Base-by-base conservation (phyloP, 305 asterid species). In the Rubia balearica region DNA sequence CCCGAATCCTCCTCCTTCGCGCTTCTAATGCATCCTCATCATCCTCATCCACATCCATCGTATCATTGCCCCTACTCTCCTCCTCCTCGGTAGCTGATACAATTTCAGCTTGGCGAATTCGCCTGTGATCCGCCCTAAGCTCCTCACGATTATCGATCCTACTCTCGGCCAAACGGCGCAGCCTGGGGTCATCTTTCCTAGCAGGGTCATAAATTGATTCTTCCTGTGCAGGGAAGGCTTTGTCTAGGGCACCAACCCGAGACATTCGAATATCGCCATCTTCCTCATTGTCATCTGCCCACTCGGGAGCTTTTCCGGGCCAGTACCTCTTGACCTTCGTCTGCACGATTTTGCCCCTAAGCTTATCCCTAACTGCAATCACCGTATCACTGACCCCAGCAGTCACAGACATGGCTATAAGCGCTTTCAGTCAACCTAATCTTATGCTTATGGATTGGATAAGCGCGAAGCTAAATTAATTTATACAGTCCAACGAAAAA, bases 231-330 rank as follows among this genome's bases (percentile, higher is more conserved):
- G 91, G 97, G 66, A 90, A 88, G 0, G 88, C 96, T 73, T 78
- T 84, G 76, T 90, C 97, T 9, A 90, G 87, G 48, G 85, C 88
- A 41, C 82, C 84, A 2, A 82, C 71, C 85, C 84, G 83, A 21
- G 87, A 61, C 85, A 79, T 83, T 73, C 82, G 78, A 70, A 91
- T 81, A 71, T 89, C 96, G 38, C 87, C 95, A 64, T 81, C 95
- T 75, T 91, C 96, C 24, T 94, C 96, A 61, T 65, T 77, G 62
- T 89, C 96, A 62, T 89, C 96, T 0, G 96, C 96, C 97, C 97
- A 94, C 82, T 94, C 97, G 3, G 97, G 98, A 5, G 95, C 96
- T 82, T 91, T 91, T 10, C 97, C 98, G 0, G 98, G 96, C 98
- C 97, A 93, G 76, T 94, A 91, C 69, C 98, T 75, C 74, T 91